Percentiles rank a stretch among this genome's conserved stretches.
These are phyloP conservation scores for Hypomontagnella monticulosa DNA, from an alignment of 495 filamentous ascomycete genomes.

Conservation along the genomic window DNA sequence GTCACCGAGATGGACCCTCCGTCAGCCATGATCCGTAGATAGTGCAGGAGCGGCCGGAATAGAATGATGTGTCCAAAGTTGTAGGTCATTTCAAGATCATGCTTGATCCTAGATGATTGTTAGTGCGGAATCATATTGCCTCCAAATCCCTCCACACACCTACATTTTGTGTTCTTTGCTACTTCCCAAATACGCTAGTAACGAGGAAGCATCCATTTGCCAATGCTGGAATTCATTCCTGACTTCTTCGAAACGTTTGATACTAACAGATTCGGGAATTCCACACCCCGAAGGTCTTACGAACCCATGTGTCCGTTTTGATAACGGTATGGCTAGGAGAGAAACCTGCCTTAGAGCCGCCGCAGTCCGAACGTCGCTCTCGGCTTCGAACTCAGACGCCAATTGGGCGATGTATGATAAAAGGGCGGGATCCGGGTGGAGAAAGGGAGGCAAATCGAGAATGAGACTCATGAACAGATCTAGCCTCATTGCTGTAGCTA, in stretches of 20 bases:
- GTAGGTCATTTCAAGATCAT: conserved; percentile 15
- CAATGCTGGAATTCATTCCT: conserved; percentile 8
- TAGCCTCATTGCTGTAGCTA: conserved; percentile 3
- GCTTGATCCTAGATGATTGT: neutral
- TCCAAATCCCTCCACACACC: neutral
- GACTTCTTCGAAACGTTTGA: conserved; percentile 3
- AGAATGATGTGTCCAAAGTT: conserved; percentile 17
- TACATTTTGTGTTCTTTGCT: conserved; percentile 9
- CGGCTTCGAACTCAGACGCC: neutral
- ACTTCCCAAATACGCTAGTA: neutral
- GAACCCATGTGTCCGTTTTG: neutral
- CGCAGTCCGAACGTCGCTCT: neutral
- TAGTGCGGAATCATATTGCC: neutral
- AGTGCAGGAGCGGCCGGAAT: conserved; percentile 6
- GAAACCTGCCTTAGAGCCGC: conserved; percentile 10
- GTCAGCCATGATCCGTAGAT: conserved; percentile 11
- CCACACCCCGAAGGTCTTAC: neutral
- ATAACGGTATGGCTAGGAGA: conserved; percentile 9
- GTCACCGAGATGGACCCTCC: conserved; percentile 5
- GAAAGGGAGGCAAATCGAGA: conserved; percentile 7
- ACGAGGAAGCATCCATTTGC: conserved; percentile 4
- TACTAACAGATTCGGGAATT: neutral
- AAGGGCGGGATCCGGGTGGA: neutral
- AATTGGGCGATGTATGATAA: conserved; percentile 3
- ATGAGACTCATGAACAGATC: conserved; percentile 2